Base-by-base conservation (phyloP, 139 green algal species). In the Pseudopediastrum boryanum region DNA sequence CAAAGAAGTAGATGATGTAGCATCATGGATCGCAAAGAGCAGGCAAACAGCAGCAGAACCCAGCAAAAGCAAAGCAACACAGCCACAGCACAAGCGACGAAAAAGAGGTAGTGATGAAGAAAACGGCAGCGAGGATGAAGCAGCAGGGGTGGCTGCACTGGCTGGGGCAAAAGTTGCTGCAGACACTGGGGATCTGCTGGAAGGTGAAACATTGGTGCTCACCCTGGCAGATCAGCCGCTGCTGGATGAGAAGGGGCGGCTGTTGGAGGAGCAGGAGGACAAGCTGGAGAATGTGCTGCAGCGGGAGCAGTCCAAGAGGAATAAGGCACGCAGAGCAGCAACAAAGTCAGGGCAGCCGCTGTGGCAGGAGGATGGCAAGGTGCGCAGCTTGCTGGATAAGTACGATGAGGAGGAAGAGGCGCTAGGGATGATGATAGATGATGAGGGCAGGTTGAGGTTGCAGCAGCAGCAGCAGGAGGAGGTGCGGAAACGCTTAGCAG, bases 331-430 rank as follows among this genome's bases (percentile, higher is more conserved):
- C 4, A 78, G 85, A 29, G 92, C 85, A 25, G 71, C 92, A 0
- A 87, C 81, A 46, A 94, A 95, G 83, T 77, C 85, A 70, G 87
- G 85, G 66, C 90, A 94, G 83, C 89, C 90, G 33, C 87, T 94
- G 65, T 97, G 89, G 86, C 89, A 92, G 59, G 93, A 97, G 84
- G 93, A 97, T 61, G 90, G 89, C 21, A 87, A 90, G 73, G 70
- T 77, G 48, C 75, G 88, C 0, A 69, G 65, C 10, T 66, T 97
- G 79, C 85, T 97, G 74, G 84, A 91, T 59, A 95, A 97, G 87
- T 97, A 97, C 75, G 93, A 98, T 81, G 91, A 97, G 54, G 87
- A 93, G 81, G 90, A 94, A 64, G 92, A 92, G 59, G 87, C 92
- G 48, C 85, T 85, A 21, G 81, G 80, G 54, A 71, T 89, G 75